Evolutionary conservation across 169 alveolate genomes (phyloP).

Genomic region (Eimeria acervulina): DNA sequence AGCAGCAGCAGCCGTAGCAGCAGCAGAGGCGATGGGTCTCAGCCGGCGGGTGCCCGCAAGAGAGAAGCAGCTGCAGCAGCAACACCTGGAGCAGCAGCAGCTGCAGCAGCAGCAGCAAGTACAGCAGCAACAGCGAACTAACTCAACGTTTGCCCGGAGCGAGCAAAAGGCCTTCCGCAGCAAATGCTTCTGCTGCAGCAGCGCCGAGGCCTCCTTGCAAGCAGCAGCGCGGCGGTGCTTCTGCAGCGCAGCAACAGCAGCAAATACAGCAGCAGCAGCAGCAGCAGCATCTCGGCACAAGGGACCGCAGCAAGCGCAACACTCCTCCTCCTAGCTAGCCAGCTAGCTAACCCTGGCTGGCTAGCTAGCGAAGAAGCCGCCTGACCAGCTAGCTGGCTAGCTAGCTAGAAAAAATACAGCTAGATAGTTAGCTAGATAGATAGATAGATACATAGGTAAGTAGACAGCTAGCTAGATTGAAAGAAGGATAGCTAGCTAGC

Average conservation of each 20-base stretch:
- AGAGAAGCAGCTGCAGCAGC: background rate
- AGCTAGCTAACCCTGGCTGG: background rate
- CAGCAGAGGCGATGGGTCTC: background rate
- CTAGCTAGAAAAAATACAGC: background rate
- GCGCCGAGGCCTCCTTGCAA: conserved; percentile 35
- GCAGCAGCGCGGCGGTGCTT: conserved; percentile 18
- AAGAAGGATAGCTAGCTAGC: background rate
- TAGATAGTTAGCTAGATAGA: background rate
- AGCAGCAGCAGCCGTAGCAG: conserved; percentile 26
- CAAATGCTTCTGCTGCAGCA: conserved; percentile 64
- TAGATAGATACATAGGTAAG: too few relatives aligned
- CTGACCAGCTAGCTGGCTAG: background rate
- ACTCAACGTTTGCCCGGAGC: conserved; percentile 6
- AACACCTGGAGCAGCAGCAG: conserved; percentile 28
- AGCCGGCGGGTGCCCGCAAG: background rate
- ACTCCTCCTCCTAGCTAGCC: background rate
- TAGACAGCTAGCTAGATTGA: background rate
- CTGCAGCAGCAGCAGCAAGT: conserved; percentile 3
- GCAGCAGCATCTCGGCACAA: background rate
- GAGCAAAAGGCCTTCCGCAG: conserved; percentile 17
- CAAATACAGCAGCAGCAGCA: conserved; percentile 21
- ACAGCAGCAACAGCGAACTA: conserved; percentile 32
- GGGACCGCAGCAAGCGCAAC: background rate
- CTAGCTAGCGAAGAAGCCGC: background rate
- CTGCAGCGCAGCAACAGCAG: background rate